Conservation (phyloP, 306 rosid genomes). For the Corylus avellana region DNA sequence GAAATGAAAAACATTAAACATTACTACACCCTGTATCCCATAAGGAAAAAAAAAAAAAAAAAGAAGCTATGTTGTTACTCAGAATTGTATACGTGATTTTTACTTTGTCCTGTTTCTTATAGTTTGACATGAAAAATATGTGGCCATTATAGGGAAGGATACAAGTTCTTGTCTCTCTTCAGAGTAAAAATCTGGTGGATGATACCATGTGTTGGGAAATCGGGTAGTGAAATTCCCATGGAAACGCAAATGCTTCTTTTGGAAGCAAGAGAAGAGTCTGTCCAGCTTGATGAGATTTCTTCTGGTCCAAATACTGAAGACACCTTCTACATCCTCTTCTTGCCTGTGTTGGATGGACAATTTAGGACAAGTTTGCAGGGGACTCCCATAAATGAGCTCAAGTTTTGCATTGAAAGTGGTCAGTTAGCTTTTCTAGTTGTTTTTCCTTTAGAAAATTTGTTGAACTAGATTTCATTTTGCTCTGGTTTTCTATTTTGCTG, state of each 20-base stretch:
- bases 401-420: constrained; percentile 76
- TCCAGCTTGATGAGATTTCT: constrained; percentile 33
- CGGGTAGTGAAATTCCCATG: constrained; percentile 59
- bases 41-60: not conserved
- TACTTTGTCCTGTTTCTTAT: not conserved
- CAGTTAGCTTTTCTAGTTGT: constrained; percentile 4
- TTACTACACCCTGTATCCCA: not conserved
- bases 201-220: constrained; percentile 60
- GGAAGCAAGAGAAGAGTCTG: constrained; percentile 52
- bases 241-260: constrained; percentile 78
- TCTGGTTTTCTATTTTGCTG: not conserved
- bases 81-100: not conserved
- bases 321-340: constrained; percentile 52
- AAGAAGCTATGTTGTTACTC: not conserved
- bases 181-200: constrained; percentile 83
- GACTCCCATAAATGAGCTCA: constrained; percentile 53
- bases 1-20: not conserved
- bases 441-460: not conserved
- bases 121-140: not conserved
- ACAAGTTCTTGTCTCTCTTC: constrained; percentile 52
- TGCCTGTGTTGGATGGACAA: constrained; percentile 72
- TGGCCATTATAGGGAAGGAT: constrained; percentile 51
- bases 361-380: constrained; percentile 72
- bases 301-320: constrained; percentile 32
- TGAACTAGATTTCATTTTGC: not conserved